Evolutionary conservation across 163 green algal species (phyloP), one percentile per base, ranked within the genome.

Genomic region (Prototheca wickerhamii): DNA sequence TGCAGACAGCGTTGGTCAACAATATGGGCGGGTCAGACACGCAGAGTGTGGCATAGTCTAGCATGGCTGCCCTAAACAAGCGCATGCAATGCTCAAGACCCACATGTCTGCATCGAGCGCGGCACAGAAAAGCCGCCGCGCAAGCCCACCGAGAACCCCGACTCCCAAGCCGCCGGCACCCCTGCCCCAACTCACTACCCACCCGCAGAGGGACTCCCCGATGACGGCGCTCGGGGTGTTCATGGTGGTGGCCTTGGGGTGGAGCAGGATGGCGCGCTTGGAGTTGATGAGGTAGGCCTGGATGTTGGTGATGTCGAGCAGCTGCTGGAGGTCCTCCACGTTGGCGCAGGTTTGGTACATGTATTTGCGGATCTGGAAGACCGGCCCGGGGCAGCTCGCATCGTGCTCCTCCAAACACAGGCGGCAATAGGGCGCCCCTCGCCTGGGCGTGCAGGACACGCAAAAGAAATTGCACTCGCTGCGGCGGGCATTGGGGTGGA

Each of bases 281-380:
- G 51, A 57, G 58, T 79, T 79, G 35, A 79, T 79, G 51, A 56
- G 73, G 72, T 79, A 79, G n/a, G 65, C 60, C 67, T 79, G 72
- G 42, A 79, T 42, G 26, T 49, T 67, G 23, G 28, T 57, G 23
- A 65, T 33, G 34, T 79, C 72, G 31, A 56, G 70, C n/a, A 66
- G 67, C 17, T n/a, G 57, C 37, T 58, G 44, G 30, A 79, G 31
- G 60, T 79, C 72, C 29, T 74, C 72, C 33, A 71, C 65, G 18
- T 71, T 61, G 4, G 75, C 58, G 51, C 68, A 72, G n/a, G 60
- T 69, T 50, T 79, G 64, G 50, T 74, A 71, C 66, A 74, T 74
- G 68, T 74, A 74, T 46, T 74, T 74, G 44, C 68, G 55, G 23
- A 74, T 69, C 56, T 74, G 68, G 29, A 69, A 74, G 28, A 69